Conservation (phyloP, 2,329 filamentous ascomycete genomes). For the Fusarium sublunatum region DNA sequence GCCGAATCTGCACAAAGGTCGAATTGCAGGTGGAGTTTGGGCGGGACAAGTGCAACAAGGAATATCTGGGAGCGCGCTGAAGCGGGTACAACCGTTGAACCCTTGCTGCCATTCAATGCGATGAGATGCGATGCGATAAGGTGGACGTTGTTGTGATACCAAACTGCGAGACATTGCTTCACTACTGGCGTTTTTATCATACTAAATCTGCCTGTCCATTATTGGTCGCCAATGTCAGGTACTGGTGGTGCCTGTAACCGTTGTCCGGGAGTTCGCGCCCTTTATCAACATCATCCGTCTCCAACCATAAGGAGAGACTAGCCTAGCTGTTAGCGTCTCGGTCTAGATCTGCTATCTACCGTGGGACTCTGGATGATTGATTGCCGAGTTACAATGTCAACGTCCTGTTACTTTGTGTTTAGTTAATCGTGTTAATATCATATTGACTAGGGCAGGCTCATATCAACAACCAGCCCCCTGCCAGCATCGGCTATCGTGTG, state of each 20-base stretch:
- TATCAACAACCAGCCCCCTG: slow-evolving; percentile 32
- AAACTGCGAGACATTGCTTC: slow-evolving; percentile 1
- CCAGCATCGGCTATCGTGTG: slow-evolving; percentile 38
- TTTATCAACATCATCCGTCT: slow-evolving; percentile 11
- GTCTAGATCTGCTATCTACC: slow-evolving; percentile 8
- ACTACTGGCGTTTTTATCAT: background rate
- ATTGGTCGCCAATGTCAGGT: slow-evolving; percentile 6
- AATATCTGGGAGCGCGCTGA: slow-evolving; percentile 15
- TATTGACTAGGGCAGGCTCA: slow-evolving; percentile 23
- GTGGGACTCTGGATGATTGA: slow-evolving; percentile 17
- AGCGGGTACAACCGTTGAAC: slow-evolving; percentile 30
- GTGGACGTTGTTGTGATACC: slow-evolving; percentile 17
- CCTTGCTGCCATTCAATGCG: background rate
- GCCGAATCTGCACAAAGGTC: slow-evolving; percentile 20
- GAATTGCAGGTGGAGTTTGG: slow-evolving; percentile 32
- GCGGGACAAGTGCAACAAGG: slow-evolving; percentile 24
- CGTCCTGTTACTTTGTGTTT: slow-evolving; percentile 7
- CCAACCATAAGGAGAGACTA: slow-evolving; percentile 27
- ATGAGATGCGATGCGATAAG: slow-evolving; percentile 12
- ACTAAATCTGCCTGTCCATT: background rate
- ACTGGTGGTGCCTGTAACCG: background rate
- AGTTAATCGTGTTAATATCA: slow-evolving; percentile 38
- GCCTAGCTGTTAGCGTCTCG: slow-evolving; percentile 7
- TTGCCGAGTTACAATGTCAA: slow-evolving; percentile 5
- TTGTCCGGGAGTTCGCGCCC: slow-evolving; percentile 9